These are phyloP conservation scores for Fusarium liriodendri DNA, from an alignment of 2,329 filamentous ascomycete species.

Conservation along the genomic window DNA sequence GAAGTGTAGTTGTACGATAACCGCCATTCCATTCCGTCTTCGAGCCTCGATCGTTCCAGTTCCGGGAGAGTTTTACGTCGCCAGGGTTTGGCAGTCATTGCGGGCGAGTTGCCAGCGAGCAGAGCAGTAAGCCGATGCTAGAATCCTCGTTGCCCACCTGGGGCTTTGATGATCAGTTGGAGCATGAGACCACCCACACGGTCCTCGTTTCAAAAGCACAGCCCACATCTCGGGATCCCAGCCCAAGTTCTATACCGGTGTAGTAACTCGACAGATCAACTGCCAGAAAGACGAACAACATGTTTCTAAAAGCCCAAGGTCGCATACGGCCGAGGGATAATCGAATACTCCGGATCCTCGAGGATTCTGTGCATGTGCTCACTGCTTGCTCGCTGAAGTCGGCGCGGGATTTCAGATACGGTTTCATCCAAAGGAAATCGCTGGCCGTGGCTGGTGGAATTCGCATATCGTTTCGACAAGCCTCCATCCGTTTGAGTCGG, in stretches of 20 bases:
- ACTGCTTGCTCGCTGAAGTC: constrained; percentile 63
- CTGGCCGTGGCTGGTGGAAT: constrained; percentile 35
- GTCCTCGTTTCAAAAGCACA: constrained; percentile 20
- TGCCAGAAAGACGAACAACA: not conserved
- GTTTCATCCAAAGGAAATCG: constrained; percentile 44
- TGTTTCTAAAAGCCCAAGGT: constrained; percentile 5
- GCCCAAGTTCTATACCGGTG: constrained; percentile 20
- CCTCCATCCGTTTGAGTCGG: constrained; percentile 41
- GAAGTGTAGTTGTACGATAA: constrained; percentile 42
- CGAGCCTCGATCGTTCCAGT: constrained; percentile 48
- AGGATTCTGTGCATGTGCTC: constrained; percentile 52
- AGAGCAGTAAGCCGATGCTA: constrained; percentile 45
- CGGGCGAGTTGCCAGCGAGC: constrained; percentile 42
- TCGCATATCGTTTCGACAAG: constrained; percentile 32
- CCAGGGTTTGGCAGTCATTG: constrained; percentile 33
- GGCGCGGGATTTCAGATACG: constrained; percentile 32
- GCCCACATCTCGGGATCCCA: constrained; percentile 34
- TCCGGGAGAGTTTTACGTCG: constrained; percentile 41
- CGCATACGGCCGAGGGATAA: constrained; percentile 7
- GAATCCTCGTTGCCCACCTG: constrained; percentile 11
- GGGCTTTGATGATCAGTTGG: constrained; percentile 6
- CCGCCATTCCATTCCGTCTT: constrained; percentile 47
- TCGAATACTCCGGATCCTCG: constrained; percentile 17
- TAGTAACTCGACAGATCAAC: constrained; percentile 6
- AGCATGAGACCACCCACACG: constrained; percentile 21